A percentile compares a stretch with the other conserved stretches of the same genome.
Evolutionary conservation across 257 asterid species (phyloP).

Genomic region (Penstemon barbatus): DNA sequence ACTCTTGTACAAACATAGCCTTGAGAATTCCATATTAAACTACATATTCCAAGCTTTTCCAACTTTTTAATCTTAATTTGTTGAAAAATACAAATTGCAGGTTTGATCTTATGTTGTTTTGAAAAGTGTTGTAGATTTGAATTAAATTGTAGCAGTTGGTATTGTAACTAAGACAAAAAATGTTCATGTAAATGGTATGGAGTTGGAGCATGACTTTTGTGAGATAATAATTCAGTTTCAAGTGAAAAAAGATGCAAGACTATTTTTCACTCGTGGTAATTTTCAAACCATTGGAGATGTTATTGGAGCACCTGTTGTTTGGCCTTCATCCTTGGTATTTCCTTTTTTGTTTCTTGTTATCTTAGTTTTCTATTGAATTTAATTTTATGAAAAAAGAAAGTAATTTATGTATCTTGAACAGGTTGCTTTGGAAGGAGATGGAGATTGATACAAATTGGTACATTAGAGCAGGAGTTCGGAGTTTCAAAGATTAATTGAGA

Average conservation of each 20-base stretch:
- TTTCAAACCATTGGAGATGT: neutral
- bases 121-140: neutral
- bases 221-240: neutral
- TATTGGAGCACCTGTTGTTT: neutral
- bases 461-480: no score
- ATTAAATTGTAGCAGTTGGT: neutral
- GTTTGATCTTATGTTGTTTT: neutral
- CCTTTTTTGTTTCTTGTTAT: neutral
- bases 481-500: no score
- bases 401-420: no score
- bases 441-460: no score
- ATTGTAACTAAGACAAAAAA: neutral
- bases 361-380: no score
- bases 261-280: neutral
- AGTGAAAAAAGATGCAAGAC: neutral
- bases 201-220: neutral
- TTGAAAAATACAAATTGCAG: neutral
- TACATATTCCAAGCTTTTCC: no score
- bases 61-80: no score
- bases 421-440: no score
- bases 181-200: neutral
- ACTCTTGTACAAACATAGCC: no score
- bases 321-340: constrained; percentile 12
- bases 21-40: no score
- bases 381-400: no score